Evolutionary conservation across 352 stramenopile species (phyloP).

Genomic region (Globisporangium cylindrosporum): DNA sequence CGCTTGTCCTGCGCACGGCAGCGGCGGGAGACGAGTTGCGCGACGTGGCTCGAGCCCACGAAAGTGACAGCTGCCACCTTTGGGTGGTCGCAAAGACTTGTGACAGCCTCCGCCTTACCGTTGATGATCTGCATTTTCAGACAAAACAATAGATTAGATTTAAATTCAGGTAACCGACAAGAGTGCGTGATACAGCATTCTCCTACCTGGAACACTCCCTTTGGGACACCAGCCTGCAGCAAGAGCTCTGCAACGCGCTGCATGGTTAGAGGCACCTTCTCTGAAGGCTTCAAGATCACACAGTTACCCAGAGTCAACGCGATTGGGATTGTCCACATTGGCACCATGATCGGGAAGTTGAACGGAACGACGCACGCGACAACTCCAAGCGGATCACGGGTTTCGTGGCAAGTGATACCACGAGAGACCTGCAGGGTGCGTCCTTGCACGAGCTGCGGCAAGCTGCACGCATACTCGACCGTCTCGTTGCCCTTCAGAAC

Average conservation of each 20-base stretch:
- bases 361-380: conserved; percentile 95
- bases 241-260: conserved; percentile 84
- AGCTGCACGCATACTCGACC: conserved; percentile 95
- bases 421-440: conserved; percentile 82
- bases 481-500: conserved; percentile 98
- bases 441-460: conserved; percentile 91
- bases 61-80: conserved; percentile 92
- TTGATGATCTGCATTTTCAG: conserved; percentile 86
- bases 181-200: background rate
- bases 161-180: background rate
- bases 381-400: conserved; percentile 90
- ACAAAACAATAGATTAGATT: background rate
- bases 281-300: conserved; percentile 96
- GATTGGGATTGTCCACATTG: conserved; percentile 98
- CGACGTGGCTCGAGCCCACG: conserved; percentile 93
- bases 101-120: conserved; percentile 87
- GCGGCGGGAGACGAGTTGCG: conserved; percentile 89
- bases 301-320: conserved; percentile 95
- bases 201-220: conserved; percentile 90
- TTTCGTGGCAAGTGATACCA: conserved; percentile 93
- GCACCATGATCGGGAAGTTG: conserved; percentile 98
- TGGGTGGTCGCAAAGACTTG: conserved; percentile 91
- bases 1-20: conserved; percentile 92
- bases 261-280: conserved; percentile 96
- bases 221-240: conserved; percentile 90